Evolutionary conservation across 306 rosid genomes (phyloP).

Genomic region (Leucaena leucocephala): DNA sequence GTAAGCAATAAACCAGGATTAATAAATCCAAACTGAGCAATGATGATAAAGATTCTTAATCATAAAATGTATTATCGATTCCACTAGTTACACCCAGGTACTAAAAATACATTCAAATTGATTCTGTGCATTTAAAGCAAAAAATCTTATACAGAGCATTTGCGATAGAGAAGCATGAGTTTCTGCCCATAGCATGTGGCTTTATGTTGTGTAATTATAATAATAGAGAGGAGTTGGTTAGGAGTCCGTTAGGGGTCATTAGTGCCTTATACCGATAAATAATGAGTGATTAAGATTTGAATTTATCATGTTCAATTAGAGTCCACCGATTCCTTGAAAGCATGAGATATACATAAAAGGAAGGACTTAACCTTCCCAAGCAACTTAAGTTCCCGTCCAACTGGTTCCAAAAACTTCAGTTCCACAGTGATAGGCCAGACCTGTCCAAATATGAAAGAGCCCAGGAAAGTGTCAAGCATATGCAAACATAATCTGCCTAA

Average conservation of each 20-base stretch:
- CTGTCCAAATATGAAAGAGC: conserved; percentile 46
- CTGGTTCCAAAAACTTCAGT: conserved; percentile 82
- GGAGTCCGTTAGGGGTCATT: not conserved
- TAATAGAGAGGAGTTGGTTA: not conserved
- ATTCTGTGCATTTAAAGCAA: not conserved
- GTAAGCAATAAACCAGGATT: conserved; percentile 11
- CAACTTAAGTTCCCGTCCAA: conserved; percentile 78
- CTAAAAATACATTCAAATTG: not conserved
- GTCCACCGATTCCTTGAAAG: conserved; percentile 16
- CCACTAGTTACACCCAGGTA: conserved; percentile 24
- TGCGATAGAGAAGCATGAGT: conserved; percentile 8
- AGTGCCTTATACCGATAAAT: not conserved
- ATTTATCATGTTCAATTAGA: not conserved
- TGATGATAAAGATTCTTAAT: not conserved
- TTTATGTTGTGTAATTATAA: not conserved
- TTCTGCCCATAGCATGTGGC: conserved; percentile 25
- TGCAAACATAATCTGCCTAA: not conserved
- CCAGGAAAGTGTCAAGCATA: conserved; percentile 7
- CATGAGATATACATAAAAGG: conserved; percentile 13
- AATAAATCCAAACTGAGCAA: conserved; percentile 10
- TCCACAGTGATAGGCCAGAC: conserved; percentile 84
- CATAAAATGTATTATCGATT: not conserved
- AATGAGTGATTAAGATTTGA: not conserved
- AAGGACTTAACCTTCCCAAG: conserved; percentile 73
- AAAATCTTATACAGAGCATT: not conserved